phyloP scores from a whole-genome alignment of 2,329 filamentous ascomycete genomes.

The Aspergillus pseudonomiae region DNA sequence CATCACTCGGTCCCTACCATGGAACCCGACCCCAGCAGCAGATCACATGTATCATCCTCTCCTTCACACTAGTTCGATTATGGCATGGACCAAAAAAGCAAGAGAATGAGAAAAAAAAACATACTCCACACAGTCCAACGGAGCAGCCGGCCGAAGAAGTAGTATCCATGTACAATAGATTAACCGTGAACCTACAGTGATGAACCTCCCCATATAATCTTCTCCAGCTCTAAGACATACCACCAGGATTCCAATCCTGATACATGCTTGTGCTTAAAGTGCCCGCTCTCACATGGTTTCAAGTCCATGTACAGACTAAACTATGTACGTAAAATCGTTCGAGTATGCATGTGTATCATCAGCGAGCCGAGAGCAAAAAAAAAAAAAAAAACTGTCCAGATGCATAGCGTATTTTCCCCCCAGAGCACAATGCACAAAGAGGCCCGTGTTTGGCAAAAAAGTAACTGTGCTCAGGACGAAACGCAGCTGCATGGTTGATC shows the following conservation, averaged over 20 bases:
- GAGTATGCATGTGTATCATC: constrained; percentile 14
- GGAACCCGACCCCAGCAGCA: not conserved
- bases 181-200: too few relatives aligned
- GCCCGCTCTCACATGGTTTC: not conserved
- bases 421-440: constrained; percentile 20
- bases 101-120: too few relatives aligned
- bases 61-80: not conserved
- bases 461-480: not conserved
- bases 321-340: constrained; percentile 3
- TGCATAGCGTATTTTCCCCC: not conserved
- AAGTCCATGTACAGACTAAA: not conserved
- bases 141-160: too few relatives aligned
- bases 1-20: not conserved
- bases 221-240: not conserved
- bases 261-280: not conserved
- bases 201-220: not conserved
- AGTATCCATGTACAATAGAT: too few relatives aligned
- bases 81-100: too few relatives aligned
- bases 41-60: not conserved
- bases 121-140: too few relatives aligned
- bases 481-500: not conserved
- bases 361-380: not conserved
- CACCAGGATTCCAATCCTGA: not conserved
- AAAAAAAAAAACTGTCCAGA: not conserved
- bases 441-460: constrained; percentile 19